Evolutionary conservation across 768 basidiomycete species (phyloP).

Genomic region (Steccherinum ochraceum): DNA sequence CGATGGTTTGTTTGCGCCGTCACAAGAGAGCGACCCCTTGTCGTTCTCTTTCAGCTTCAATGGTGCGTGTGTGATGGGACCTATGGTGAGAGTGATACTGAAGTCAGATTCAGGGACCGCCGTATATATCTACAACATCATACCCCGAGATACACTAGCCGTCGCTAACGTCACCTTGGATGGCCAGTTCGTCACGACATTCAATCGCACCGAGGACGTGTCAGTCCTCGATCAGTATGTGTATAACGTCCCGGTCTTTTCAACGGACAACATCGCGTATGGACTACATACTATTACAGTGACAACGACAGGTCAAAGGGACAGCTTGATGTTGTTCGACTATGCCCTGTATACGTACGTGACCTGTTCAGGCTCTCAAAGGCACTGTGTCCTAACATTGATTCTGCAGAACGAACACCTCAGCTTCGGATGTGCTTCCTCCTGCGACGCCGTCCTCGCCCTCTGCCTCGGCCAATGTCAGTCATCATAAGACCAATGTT

Average conservation of each 20-base stretch:
- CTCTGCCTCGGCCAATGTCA: not conserved
- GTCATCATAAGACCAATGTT: not conserved
- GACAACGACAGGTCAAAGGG: not conserved
- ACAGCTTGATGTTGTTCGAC: not conserved
- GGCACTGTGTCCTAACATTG: not conserved
- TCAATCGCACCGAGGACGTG: not conserved
- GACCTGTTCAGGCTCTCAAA: not conserved
- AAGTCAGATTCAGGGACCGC: not conserved
- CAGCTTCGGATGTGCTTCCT: no score
- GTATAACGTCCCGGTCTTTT: not conserved
- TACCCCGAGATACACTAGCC: not conserved
- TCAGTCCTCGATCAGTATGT: not conserved
- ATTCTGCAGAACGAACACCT: not conserved
- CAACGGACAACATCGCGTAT: not conserved
- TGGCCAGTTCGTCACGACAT: not conserved
- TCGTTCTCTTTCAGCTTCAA: not conserved
- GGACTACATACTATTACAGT: not conserved
- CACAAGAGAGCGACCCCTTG: not conserved
- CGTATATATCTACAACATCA: not conserved
- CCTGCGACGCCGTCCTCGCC: not conserved
- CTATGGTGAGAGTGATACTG: not conserved
- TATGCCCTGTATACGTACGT: not conserved
- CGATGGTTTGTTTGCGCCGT: not conserved
- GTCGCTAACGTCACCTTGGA: not conserved
- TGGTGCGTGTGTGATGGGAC: not conserved